These are phyloP conservation scores for Haematococcus sp. DNA, from an alignment of 139 green algal species.

Conservation along the genomic window DNA sequence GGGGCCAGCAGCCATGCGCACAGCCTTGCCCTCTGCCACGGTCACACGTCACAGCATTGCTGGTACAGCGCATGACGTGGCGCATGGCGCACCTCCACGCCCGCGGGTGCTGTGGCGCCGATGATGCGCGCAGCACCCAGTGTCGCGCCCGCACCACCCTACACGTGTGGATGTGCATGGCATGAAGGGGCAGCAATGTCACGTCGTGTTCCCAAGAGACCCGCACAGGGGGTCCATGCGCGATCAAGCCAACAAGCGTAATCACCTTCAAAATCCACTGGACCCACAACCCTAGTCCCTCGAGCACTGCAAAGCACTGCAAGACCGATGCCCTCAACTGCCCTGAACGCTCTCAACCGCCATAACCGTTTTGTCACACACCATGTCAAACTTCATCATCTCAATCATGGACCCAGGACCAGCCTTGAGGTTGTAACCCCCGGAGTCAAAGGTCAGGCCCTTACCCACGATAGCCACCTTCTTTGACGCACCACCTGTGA, in stretches of 20 bases:
- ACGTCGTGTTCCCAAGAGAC: too few relatives aligned
- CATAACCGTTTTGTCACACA: not conserved
- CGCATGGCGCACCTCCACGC: conserved; percentile 74
- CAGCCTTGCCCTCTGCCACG: too few relatives aligned
- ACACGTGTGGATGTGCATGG: conserved; percentile 31
- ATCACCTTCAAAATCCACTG: not conserved
- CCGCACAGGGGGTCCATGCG: not conserved
- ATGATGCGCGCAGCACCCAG: conserved; percentile 83
- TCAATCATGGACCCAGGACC: conserved; percentile 87
- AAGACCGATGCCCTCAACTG: not conserved
- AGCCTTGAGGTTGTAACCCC: conserved; percentile 98
- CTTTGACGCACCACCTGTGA: conserved; percentile 4
- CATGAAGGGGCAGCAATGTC: not conserved
- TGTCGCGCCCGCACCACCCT: conserved; percentile 70
- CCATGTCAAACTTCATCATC: conserved; percentile 92
- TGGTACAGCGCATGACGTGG: too few relatives aligned
- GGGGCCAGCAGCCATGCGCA: too few relatives aligned
- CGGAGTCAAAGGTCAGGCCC: conserved; percentile 86
- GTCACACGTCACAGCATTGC: too few relatives aligned
- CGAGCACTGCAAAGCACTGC: too few relatives aligned
- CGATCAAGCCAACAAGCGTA: not conserved
- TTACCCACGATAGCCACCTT: conserved; percentile 87
- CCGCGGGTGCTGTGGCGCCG: conserved; percentile 58
- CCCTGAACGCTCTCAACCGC: not conserved
- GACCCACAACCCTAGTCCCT: too few relatives aligned